Evolutionary conservation across 1,284 basidiomycete genomes (phyloP).

Genomic region (Waitea zeae): DNA sequence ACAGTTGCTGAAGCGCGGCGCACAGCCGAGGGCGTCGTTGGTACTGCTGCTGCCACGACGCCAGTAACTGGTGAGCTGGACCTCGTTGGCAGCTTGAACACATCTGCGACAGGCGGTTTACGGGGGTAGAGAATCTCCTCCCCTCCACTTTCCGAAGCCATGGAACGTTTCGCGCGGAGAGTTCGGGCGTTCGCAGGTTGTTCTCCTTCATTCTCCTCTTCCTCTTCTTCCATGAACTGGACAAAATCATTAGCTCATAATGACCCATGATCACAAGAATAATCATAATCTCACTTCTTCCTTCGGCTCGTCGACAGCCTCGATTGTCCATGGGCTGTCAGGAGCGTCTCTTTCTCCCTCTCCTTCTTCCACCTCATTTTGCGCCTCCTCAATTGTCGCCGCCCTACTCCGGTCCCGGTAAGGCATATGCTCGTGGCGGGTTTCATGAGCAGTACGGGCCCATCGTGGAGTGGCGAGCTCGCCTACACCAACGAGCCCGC

Average conservation of each 20-base stretch:
- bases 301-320: conserved; percentile 62
- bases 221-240: no score
- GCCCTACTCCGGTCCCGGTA: conserved; percentile 16
- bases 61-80: neutral
- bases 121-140: conserved; percentile 74
- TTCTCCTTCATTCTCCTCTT: neutral
- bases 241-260: neutral
- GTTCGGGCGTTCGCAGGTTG: conserved; percentile 19
- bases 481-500: conserved; percentile 83
- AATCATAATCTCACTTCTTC: conserved; percentile 23
- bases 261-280: neutral
- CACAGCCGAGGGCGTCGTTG: conserved; percentile 6
- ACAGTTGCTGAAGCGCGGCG: conserved; percentile 1
- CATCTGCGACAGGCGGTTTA: conserved; percentile 22
- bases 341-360: conserved; percentile 18
- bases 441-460: conserved; percentile 25
- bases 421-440: conserved; percentile 15
- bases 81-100: neutral
- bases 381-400: conserved; percentile 25
- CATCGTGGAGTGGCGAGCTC: conserved; percentile 96
- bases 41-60: neutral
- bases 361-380: conserved; percentile 22
- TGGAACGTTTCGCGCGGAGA: conserved; percentile 39
- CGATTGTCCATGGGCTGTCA: conserved; percentile 77
- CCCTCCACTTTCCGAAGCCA: conserved; percentile 62